These are phyloP conservation scores for Suhomyces chickasaworum DNA, from an alignment of 1,139 yeast species.

Conservation along the genomic window DNA sequence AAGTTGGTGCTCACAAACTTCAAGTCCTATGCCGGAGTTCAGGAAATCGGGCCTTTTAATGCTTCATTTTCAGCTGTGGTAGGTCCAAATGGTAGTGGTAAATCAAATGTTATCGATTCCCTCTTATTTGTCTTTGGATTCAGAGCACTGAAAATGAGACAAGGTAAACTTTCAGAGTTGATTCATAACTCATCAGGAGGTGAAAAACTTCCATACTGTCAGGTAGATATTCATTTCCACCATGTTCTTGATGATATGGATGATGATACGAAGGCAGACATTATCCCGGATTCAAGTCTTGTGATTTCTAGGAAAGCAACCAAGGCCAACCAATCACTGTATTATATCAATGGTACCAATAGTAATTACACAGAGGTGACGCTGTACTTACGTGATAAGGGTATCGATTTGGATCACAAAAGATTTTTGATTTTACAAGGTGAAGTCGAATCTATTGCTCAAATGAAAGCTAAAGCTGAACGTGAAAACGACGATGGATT, in stretches of 20 bases:
- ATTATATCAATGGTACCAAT: conserved; percentile 67
- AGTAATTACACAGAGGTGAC: conserved; percentile 85
- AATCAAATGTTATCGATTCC: conserved; percentile 95
- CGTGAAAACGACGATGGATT: conserved; percentile 91
- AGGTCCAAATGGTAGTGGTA: conserved; percentile 99
- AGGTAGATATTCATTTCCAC: conserved; percentile 90
- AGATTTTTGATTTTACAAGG: conserved; percentile 94
- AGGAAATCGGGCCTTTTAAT: conserved; percentile 92
- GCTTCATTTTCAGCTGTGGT: conserved; percentile 94
- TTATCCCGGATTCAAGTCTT: conserved; percentile 59
- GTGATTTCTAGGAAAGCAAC: conserved; percentile 80
- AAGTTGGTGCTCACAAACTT: conserved; percentile 77
- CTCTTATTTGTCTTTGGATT: conserved; percentile 96
- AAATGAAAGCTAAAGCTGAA: conserved; percentile 97
- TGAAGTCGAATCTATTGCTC: conserved; percentile 97
- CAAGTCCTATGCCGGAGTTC: conserved; percentile 96
- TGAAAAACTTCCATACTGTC: conserved; percentile 71
- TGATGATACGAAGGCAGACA: conserved; percentile 33
- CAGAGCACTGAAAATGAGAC: conserved; percentile 96
- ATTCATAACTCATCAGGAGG: conserved; percentile 81
- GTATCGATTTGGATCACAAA: conserved; percentile 93
- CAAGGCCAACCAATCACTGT: conserved; percentile 75
- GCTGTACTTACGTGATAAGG: conserved; percentile 69
- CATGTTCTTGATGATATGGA: conserved; percentile 67
- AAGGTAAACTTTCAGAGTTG: conserved; percentile 84